Evolutionary conservation across 1,284 basidiomycete genomes (phyloP), one percentile per base, ranked within the genome.

Genomic region (Sporisorium scitamineum): DNA sequence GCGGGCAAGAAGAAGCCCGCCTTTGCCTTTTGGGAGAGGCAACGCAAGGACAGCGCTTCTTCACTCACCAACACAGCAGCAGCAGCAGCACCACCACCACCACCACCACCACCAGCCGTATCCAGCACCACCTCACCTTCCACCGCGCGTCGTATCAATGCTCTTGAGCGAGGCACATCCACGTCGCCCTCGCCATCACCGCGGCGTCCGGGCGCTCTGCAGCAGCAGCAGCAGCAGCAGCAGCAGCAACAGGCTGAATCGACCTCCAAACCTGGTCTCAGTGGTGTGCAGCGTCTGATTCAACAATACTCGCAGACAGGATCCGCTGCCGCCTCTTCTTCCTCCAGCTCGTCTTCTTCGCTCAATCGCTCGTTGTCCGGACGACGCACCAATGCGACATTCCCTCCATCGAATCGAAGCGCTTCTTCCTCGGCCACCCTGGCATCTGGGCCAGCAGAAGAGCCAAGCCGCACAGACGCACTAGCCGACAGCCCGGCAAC

Each of bases 1-100:
- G 27, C 56, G 18, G 47, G 18, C 31, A 70, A 70, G 37, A 75
- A 70, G 57, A 75, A 64, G 58, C 68, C 68, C 22, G 64, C 68
- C 3, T 70, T 75, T 51, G 72, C 72, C 16, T 75, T 75, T 22
- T 75, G 72, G 72, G 72, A 75, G 31, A 39, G 72, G 22, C 72
- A 67, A 32, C 53, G 61, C 48, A 63, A 63, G 29, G 54, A 62
- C 47, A 63, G 55, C 55, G 52, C 63, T 14, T 32, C 48, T 4
- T 34, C 57, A 13, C 24, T 55, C 14, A 34, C 29, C 52, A 54
- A 20, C 54, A 18, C 45, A 26, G 47, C 60, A 52, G 14, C 50
- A 14, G 13, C 67, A 18, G 2, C 37, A 13, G 20, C 53, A 4
- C 56, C 3, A n/a, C n/a, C n/a, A 56, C 52, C 26, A 54, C 55